These are phyloP conservation scores for Ascoidea tarda DNA, from an alignment of 805 yeast species.

Conservation along the genomic window DNA sequence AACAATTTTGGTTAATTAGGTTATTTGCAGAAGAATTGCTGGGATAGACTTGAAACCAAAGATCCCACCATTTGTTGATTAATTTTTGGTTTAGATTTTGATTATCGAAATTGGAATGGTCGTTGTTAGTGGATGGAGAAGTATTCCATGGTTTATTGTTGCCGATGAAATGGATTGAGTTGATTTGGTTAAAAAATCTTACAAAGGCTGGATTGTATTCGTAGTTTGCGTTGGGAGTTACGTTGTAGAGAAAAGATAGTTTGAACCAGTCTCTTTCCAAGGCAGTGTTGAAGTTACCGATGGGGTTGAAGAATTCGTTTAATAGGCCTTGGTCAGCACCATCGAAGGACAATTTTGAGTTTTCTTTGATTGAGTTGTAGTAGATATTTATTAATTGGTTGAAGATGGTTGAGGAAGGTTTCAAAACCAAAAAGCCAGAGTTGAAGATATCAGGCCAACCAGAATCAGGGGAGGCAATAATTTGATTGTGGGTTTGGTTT, in stretches of 20 bases:
- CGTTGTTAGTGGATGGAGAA: not conserved
- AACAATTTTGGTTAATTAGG: too few species aligned
- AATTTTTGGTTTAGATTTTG: not conserved
- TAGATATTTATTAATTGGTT: constrained; percentile 23
- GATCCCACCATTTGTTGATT: not conserved
- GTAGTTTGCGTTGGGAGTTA: constrained; percentile 52
- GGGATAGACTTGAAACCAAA: not conserved
- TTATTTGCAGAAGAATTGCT: not conserved
- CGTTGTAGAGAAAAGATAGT: constrained; percentile 74
- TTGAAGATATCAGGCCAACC: constrained; percentile 91
- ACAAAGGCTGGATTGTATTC: constrained; percentile 60
- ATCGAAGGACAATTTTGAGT: constrained; percentile 40
- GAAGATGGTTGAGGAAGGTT: constrained; percentile 34
- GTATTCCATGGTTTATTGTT: constrained; percentile 40
- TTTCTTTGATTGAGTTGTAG: constrained; percentile 11
- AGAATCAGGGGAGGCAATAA: constrained; percentile 55
- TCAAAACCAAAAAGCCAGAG: constrained; percentile 55
- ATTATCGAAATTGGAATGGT: not conserved
- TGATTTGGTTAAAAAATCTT: constrained; percentile 30
- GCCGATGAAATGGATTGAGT: constrained; percentile 56
- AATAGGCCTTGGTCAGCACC: constrained; percentile 90
- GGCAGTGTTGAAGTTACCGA: constrained; percentile 10
- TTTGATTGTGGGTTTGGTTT: constrained; percentile 1
- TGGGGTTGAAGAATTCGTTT: constrained; percentile 48
- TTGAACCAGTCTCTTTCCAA: constrained; percentile 38